phyloP scores from a whole-genome alignment of 495 filamentous ascomycete genomes.

The Xylaria longipes region DNA sequence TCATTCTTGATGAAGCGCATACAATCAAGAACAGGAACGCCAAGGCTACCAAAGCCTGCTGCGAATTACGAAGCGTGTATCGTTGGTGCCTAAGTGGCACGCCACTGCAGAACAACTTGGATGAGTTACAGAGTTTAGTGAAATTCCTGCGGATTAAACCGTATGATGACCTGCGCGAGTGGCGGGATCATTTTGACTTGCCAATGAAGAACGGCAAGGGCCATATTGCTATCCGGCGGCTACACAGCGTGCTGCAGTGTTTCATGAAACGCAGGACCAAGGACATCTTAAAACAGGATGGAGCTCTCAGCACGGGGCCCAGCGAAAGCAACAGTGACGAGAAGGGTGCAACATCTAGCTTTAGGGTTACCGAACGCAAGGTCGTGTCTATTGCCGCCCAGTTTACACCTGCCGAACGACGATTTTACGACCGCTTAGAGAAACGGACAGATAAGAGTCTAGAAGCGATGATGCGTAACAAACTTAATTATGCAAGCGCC shows the following conservation, averaged over 20 bases:
- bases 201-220: conserved; percentile 88
- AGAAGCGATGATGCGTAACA: conserved; percentile 82
- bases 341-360: conserved; percentile 60
- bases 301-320: conserved; percentile 73
- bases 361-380: conserved; percentile 87
- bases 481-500: conserved; percentile 75
- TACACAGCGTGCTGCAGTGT: conserved; percentile 82
- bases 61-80: conserved; percentile 78
- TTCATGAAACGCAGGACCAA: conserved; percentile 98
- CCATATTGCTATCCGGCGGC: conserved; percentile 83
- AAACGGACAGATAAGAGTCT: conserved; percentile 82
- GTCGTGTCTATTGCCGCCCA: conserved; percentile 80
- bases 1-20: conserved; percentile 96
- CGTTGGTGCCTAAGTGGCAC: conserved; percentile 97
- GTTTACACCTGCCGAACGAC: conserved; percentile 78
- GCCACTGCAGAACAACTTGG: conserved; percentile 97
- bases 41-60: conserved; percentile 89
- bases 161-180: conserved; percentile 78
- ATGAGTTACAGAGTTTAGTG: conserved; percentile 92
- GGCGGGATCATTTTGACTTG: conserved; percentile 85
- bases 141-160: conserved; percentile 92
- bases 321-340: conserved; percentile 58
- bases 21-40: conserved; percentile 98
- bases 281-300: conserved; percentile 86
- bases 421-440: conserved; percentile 86